Evolutionary conservation across 257 asterid genomes (phyloP).

Genomic region (Primulina eburnea): DNA sequence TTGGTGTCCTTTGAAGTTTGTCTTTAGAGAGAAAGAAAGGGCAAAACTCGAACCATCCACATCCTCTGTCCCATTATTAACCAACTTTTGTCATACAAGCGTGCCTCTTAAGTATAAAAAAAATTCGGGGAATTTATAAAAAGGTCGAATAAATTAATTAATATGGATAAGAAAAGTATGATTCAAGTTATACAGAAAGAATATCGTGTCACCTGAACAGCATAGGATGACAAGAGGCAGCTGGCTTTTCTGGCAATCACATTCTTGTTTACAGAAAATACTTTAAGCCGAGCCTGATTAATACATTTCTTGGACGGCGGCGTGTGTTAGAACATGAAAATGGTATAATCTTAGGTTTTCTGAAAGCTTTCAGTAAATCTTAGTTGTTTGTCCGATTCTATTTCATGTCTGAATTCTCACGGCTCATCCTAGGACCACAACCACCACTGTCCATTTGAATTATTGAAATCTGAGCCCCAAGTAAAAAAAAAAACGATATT

Average conservation of each 20-base stretch:
- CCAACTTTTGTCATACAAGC: too few relatives aligned
- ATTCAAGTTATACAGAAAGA: too few relatives aligned
- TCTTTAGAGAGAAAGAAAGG: too few relatives aligned
- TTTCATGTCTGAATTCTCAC: background rate
- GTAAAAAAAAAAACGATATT: too few relatives aligned
- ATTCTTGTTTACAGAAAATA: background rate
- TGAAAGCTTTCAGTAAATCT: background rate
- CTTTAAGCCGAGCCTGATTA: background rate
- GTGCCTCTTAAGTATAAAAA: too few relatives aligned
- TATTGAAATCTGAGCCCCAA: background rate
- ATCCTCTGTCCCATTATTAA: too few relatives aligned
- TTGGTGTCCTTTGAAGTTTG: too few relatives aligned
- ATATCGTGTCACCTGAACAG: background rate
- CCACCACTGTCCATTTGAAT: background rate
- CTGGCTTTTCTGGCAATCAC: background rate
- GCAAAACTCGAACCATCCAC: too few relatives aligned
- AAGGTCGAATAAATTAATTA: too few relatives aligned
- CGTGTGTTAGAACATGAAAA: background rate
- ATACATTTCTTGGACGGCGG: background rate
- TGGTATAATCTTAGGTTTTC: too few relatives aligned
- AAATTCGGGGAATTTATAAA: too few relatives aligned
- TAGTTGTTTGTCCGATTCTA: conserved; percentile 10
- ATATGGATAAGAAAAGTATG: too few relatives aligned
- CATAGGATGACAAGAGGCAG: background rate
- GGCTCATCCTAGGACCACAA: background rate